Percentiles rank a stretch among this genome's conserved stretches.
Evolutionary conservation across 345 rosid species (phyloP).

Genomic region (Ceriops decandra): DNA sequence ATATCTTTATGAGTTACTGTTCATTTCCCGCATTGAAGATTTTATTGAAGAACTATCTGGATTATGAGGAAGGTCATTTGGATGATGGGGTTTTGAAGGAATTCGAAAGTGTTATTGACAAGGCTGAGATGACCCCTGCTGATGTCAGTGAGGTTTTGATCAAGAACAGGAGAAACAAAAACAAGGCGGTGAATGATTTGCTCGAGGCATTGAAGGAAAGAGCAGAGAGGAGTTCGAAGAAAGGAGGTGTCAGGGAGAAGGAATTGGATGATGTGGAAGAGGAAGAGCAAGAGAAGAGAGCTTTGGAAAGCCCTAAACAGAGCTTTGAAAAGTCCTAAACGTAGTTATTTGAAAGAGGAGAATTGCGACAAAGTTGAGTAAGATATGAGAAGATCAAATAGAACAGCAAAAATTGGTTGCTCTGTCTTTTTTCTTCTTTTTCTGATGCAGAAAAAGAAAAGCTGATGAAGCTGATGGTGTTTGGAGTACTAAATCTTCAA

Average conservation of each 20-base stretch:
- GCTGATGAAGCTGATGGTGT: conserved; percentile 1
- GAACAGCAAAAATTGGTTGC: not conserved
- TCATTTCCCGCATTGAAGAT: conserved; percentile 66
- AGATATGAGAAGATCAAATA: conserved; percentile 35
- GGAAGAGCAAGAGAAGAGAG: conserved; percentile 72
- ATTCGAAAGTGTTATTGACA: conserved; percentile 45
- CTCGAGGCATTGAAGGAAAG: conserved; percentile 43
- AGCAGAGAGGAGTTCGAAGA: conserved; percentile 41
- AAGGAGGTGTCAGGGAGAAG: conserved; percentile 27
- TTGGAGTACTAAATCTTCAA: conserved; percentile 5
- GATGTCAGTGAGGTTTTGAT: conserved; percentile 82
- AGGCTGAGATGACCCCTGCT: conserved; percentile 90
- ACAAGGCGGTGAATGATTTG: conserved; percentile 56
- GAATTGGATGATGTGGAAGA: conserved; percentile 29
- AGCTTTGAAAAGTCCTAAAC: conserved; percentile 30
- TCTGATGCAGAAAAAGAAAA: not conserved
- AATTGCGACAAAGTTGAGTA: not conserved
- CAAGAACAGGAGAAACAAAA: conserved; percentile 57
- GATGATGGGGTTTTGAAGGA: conserved; percentile 32
- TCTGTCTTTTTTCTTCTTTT: not conserved
- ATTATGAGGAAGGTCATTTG: conserved; percentile 35
- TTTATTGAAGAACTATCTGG: conserved; percentile 63
- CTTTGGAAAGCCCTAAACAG: conserved; percentile 57
- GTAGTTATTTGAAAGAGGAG: conserved; percentile 33
- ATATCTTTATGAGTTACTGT: conserved; percentile 76